Conservation (phyloP, 116 monocot genomes). For the Dioscorea cayenensis region DNA sequence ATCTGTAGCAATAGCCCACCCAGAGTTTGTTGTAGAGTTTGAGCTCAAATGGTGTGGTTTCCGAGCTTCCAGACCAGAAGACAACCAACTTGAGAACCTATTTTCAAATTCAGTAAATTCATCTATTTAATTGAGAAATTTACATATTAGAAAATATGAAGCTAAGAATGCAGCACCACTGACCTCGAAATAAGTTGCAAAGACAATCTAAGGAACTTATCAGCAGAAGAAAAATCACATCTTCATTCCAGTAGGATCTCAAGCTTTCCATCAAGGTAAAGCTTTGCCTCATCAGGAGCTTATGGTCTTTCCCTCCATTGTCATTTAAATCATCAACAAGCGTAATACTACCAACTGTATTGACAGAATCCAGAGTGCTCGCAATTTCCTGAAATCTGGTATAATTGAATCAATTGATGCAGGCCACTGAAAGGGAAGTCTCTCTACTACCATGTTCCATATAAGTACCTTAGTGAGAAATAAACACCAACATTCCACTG, state of each 20-base stretch:
- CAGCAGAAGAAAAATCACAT: conserved; percentile 76
- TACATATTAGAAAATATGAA: neutral
- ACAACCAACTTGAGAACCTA: conserved; percentile 85
- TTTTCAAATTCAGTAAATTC: conserved; percentile 9
- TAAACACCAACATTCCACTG: conserved; percentile 96
- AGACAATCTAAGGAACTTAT: conserved; percentile 87
- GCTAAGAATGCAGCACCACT: conserved; percentile 3
- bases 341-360: conserved; percentile 33
- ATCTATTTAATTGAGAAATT: neutral
- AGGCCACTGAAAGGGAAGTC: neutral
- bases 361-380: conserved; percentile 73
- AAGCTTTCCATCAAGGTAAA: conserved; percentile 66
- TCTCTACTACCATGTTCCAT: neutral
- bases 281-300: conserved; percentile 70
- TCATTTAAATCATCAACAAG: conserved; percentile 31
- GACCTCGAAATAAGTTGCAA: conserved; percentile 93
- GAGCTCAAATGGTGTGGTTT: conserved; percentile 29
- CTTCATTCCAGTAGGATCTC: conserved; percentile 83
- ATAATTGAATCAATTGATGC: conserved; percentile 3
- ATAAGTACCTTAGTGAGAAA: conserved; percentile 72
- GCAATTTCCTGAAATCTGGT: conserved; percentile 99
- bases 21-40: conserved; percentile 25
- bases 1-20: conserved; percentile 61
- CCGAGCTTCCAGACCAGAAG: conserved; percentile 69
- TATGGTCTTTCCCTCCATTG: conserved; percentile 25